These are phyloP conservation scores for Klebsormidium nitens DNA, from an alignment of 139 green algal species.

Conservation along the genomic window DNA sequence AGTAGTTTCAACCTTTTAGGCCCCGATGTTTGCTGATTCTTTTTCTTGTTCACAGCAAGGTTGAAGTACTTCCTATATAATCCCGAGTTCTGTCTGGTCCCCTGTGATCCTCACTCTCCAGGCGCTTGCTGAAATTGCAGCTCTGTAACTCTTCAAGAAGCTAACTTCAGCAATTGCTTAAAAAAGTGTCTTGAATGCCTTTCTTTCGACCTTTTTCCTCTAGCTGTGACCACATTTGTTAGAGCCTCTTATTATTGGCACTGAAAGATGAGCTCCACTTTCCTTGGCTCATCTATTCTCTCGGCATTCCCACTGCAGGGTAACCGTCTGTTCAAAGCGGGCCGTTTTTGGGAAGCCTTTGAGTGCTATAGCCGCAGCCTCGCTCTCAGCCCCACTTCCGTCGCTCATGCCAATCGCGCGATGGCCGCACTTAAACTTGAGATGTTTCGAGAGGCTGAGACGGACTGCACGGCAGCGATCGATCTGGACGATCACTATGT, in stretches of 20 bases:
- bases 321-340: slow-evolving; percentile 29
- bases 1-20: too few relatives aligned
- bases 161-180: too few relatives aligned
- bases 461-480: slow-evolving; percentile 23
- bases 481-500: slow-evolving; percentile 33
- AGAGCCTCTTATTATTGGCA: too few relatives aligned
- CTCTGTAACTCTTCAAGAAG: too few relatives aligned
- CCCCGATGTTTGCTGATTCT: too few relatives aligned
- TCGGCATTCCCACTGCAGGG: too few relatives aligned
- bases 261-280: too few relatives aligned
- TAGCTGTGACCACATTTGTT: too few relatives aligned
- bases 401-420: slow-evolving; percentile 26
- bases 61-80: slow-evolving; percentile 8
- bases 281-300: too few relatives aligned
- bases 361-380: slow-evolving; percentile 27
- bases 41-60: too few relatives aligned
- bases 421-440: slow-evolving; percentile 33
- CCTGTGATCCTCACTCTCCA: neutral
- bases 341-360: slow-evolving; percentile 9
- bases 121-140: neutral
- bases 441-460: slow-evolving; percentile 23
- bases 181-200: too few relatives aligned
- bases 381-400: slow-evolving; percentile 14
- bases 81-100: neutral
- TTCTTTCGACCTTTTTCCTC: too few relatives aligned